These are phyloP conservation scores for Aspergillus niger DNA, from an alignment of 2,329 filamentous ascomycete genomes.

Conservation along the genomic window DNA sequence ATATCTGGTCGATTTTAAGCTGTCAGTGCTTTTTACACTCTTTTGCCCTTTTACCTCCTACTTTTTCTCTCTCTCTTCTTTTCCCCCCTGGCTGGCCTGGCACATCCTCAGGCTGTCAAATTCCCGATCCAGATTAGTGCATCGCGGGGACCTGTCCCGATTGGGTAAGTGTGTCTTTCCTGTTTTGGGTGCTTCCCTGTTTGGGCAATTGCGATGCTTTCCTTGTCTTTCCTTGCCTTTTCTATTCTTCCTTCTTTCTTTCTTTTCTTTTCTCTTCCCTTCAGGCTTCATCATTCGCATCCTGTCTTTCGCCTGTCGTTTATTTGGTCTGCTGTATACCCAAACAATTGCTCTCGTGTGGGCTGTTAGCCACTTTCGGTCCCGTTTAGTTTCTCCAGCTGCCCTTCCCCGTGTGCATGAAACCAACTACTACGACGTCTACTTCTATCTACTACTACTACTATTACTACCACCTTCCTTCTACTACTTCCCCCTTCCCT, in stretches of 20 bases:
- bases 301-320: neutral
- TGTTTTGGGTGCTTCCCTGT: conserved; percentile 30
- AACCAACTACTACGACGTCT: neutral
- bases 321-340: neutral
- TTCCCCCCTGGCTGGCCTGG: conserved; percentile 2
- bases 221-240: conserved; percentile 4
- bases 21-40: neutral
- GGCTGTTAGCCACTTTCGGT: neutral
- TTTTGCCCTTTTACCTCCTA: neutral
- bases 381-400: neutral
- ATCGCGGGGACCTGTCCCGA: conserved; percentile 27
- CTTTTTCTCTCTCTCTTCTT: conserved; percentile 1
- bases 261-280: neutral
- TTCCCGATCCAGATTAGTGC: conserved; percentile 20
- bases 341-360: conserved; percentile 1
- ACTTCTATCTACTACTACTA: neutral
- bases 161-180: conserved; percentile 25
- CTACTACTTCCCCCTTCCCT: neutral
- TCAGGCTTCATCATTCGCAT: neutral
- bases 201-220: conserved; percentile 20
- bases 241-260: conserved; percentile 2
- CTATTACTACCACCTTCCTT: neutral
- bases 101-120: conserved; percentile 16
- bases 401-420: neutral
- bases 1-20: neutral